These are phyloP conservation scores for Moricandia moricandioides DNA, from an alignment of 345 rosid genomes.

Conservation along the genomic window DNA sequence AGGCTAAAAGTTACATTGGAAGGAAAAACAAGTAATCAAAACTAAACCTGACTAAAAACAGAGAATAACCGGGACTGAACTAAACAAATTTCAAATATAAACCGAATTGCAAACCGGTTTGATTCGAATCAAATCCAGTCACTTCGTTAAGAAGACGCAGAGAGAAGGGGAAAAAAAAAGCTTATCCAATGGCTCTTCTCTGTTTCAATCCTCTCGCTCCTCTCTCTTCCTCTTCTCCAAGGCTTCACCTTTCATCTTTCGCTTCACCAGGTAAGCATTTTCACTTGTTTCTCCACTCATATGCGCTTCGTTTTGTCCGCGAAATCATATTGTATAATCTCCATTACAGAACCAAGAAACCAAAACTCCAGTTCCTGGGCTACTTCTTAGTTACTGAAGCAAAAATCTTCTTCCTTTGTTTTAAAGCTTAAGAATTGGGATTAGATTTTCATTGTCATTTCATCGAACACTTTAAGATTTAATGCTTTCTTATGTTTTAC, in stretches of 20 bases:
- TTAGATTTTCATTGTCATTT: not conserved
- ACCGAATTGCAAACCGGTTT: not conserved
- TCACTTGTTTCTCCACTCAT: not conserved
- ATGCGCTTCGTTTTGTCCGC: too few species aligned
- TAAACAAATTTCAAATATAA: not conserved
- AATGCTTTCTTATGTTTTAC: not conserved
- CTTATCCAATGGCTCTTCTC: constrained; percentile 21
- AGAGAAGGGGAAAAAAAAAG: too few species aligned
- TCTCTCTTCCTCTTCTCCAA: constrained; percentile 16
- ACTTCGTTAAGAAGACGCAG: too few species aligned
- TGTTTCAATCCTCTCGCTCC: constrained; percentile 33
- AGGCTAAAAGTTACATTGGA: too few species aligned
- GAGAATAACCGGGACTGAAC: too few species aligned
- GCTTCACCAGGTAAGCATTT: constrained; percentile 26
- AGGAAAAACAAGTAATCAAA: too few species aligned
- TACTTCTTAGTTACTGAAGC: not conserved
- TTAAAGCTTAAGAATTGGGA: not conserved
- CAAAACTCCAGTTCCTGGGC: not conserved
- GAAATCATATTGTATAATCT: too few species aligned
- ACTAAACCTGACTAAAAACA: too few species aligned
- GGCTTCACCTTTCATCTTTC: constrained; percentile 1
- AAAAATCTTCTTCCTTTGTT: not conserved
- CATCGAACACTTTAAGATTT: not conserved
- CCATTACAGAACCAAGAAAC: not conserved
- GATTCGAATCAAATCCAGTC: constrained; percentile 17